A percentile compares a stretch with the other conserved stretches of the same genome.
Conservation (phyloP, 2,329 filamentous ascomycete genomes). For the Dactylellina sp. region DNA sequence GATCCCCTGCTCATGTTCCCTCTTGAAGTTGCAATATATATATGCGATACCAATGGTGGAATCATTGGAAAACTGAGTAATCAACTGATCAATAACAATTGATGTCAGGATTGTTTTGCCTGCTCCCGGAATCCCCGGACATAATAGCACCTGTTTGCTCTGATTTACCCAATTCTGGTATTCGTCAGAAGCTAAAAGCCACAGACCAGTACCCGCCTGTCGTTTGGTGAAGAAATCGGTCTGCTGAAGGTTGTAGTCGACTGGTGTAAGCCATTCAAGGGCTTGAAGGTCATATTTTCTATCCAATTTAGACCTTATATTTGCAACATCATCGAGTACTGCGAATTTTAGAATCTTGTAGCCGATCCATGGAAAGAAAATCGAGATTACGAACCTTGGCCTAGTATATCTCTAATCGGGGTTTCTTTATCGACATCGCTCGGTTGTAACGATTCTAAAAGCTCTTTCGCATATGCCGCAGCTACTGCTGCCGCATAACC, state of each 20-base stretch:
- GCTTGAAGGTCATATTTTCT: constrained; percentile 16
- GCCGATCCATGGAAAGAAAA: constrained; percentile 44
- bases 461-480: constrained; percentile 19
- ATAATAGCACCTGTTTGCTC: constrained; percentile 1
- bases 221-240: constrained; percentile 18
- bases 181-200: constrained; percentile 65
- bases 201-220: constrained; percentile 60
- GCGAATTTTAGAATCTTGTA: constrained; percentile 34
- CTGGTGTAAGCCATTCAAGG: constrained; percentile 27
- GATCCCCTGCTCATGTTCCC: constrained; percentile 63
- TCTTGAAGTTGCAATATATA: constrained; percentile 66
- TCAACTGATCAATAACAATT: constrained; percentile 3
- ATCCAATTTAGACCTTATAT: neutral
- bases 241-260: constrained; percentile 17
- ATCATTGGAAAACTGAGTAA: constrained; percentile 58
- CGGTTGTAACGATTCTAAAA: constrained; percentile 14
- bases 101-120: constrained; percentile 26
- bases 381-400: constrained; percentile 7
- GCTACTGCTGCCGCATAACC: constrained; percentile 15
- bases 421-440: neutral
- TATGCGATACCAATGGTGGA: constrained; percentile 64
- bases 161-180: constrained; percentile 59
- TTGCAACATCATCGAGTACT: constrained; percentile 47
- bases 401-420: constrained; percentile 2
- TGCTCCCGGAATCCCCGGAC: too few relatives aligned